phyloP scores from a whole-genome alignment of 2,329 filamentous ascomycete species.

The Graphilbum fragrans region DNA sequence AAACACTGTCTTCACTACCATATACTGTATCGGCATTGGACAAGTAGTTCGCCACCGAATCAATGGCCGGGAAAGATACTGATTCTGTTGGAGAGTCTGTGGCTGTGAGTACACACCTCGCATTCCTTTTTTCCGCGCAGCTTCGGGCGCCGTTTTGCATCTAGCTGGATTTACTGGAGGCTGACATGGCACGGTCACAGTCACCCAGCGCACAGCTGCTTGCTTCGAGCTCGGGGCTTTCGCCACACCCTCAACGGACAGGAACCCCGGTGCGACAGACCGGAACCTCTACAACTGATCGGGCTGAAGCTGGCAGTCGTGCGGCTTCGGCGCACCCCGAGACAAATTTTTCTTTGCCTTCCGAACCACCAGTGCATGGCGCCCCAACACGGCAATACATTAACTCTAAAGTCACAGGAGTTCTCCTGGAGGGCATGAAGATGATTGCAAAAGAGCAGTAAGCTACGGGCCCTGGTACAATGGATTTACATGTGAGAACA shows the following conservation, averaged over 20 bases:
- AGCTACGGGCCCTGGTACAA: conserved; percentile 17
- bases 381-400: conserved; percentile 59
- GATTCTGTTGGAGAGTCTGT: no score
- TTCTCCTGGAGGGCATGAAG: conserved; percentile 65
- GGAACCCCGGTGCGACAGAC: conserved; percentile 32
- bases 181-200: background rate
- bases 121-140: no score
- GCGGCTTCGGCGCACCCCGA: conserved; percentile 45
- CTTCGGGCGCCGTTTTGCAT: no score
- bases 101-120: no score
- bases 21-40: no score
- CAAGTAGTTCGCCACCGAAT: no score
- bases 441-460: conserved; percentile 58
- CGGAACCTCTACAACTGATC: background rate
- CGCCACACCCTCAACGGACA: conserved; percentile 29
- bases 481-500: background rate
- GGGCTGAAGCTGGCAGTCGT: conserved; percentile 28
- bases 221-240: conserved; percentile 16
- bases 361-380: conserved; percentile 50
- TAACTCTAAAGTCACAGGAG: conserved; percentile 57
- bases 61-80: no score
- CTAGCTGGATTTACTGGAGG: no score
- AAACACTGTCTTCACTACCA: no score
- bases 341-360: conserved; percentile 38
- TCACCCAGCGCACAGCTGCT: conserved; percentile 1